Evolutionary conservation across 305 asterid genomes (phyloP), one percentile per base, ranked within the genome.

Genomic region (Solanum hybrid): DNA sequence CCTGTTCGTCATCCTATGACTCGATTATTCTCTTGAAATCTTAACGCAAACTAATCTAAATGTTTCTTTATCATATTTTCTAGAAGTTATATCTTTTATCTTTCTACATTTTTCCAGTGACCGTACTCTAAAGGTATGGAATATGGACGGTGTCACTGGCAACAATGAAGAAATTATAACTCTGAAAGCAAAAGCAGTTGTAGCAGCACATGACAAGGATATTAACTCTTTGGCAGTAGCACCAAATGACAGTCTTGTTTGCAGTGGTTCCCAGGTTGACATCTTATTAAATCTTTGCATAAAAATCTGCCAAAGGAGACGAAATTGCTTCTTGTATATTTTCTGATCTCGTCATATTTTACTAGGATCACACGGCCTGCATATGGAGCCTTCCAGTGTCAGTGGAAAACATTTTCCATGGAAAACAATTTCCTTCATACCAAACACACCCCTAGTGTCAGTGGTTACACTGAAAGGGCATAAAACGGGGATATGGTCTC

Each of bases 401-500:
- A 32, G 33, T 32, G 33, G 33, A 32, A 32, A 32, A 32, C 33
- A 32, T 32, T 32, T 32, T 32, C 33, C 33, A 32, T 32, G 33
- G 33, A 32, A 32, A 32, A 32, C 33, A 32, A 32, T 32, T 32
- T 32, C 33, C 33, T 31, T 31, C 33, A 31, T 31, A 31, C 33
- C 33, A 31, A 31, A 31, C 33, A 31, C 33, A 31, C 33, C 94
- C 92, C 96, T 97, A 65, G 98, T 94, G 89, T 94, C 95, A 39
- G 95, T 95, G 86, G 95, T 92, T 91, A 93, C 91, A 76, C 97
- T 97, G 80, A 96, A 92, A 93, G 99, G 99, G 89, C 99, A 97
- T 92, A 97, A 94, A 94, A 94, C 98, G 92, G 99, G 99, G 88
- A 93, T 97, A 90, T 97, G 98, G 97, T 97, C 99, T n/a, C 98